Evolutionary conservation across 179 eudicot species (phyloP).

Genomic region (Gypsophila paniculata): DNA sequence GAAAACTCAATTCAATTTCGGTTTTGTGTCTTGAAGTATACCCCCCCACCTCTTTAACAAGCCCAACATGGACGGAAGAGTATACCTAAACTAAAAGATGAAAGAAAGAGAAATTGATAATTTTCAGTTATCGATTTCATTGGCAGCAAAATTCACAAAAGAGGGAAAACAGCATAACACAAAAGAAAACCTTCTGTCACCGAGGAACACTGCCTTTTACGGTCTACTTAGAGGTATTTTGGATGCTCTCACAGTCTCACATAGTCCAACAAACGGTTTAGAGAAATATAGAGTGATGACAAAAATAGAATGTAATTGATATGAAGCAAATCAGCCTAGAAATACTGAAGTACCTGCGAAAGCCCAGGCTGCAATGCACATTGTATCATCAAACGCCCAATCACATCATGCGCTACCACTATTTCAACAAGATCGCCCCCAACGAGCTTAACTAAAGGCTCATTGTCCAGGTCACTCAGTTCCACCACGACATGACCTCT

Average conservation of each 20-base stretch:
- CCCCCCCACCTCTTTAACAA: neutral
- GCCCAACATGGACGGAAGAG: too few species aligned
- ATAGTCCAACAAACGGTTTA: neutral
- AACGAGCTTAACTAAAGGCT: conserved; percentile 89
- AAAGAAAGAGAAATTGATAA: neutral
- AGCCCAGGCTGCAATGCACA: conserved; percentile 98
- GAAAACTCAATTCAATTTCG: neutral
- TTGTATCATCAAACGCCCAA: conserved; percentile 94
- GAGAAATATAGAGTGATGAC: neutral
- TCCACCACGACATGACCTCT: conserved; percentile 95
- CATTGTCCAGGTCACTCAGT: conserved; percentile 90
- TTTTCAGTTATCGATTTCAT: neutral
- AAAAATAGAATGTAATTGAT: neutral
- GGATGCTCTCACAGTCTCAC: neutral
- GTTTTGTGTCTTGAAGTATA: neutral
- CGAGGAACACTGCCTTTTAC: neutral
- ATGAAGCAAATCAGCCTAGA: neutral
- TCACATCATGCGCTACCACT: conserved; percentile 96
- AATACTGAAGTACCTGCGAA: conserved; percentile 62
- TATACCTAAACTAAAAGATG: too few species aligned
- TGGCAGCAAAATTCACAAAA: neutral
- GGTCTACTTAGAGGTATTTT: neutral
- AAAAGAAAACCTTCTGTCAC: neutral
- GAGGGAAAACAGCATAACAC: neutral
- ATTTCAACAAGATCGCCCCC: conserved; percentile 89